A percentile compares a stretch with the other conserved stretches of the same genome.
Evolutionary conservation across 352 stramenopile species (phyloP).

Genomic region (Phytophthora ohioensis): DNA sequence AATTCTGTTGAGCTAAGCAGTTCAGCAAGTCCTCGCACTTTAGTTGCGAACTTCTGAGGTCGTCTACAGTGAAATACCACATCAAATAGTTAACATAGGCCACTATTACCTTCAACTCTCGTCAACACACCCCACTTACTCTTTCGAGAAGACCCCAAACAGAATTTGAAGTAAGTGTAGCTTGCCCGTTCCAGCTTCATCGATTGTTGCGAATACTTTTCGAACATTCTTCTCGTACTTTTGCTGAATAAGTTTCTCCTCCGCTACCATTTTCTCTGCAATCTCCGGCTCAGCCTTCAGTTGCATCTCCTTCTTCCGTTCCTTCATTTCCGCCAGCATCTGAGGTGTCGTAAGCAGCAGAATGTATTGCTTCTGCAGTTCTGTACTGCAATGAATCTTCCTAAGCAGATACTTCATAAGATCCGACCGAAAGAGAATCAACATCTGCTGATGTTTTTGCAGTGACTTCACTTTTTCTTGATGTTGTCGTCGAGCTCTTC

Average conservation of each 20-base stretch:
- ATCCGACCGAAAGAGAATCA: conserved; percentile 55
- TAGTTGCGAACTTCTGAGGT: conserved; percentile 49
- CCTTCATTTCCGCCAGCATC: conserved; percentile 50
- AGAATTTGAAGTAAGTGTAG: conserved; percentile 68
- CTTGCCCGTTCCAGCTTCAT: conserved; percentile 46
- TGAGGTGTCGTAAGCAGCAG: conserved; percentile 64
- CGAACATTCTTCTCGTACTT: conserved; percentile 50
- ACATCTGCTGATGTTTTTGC: conserved; percentile 55
- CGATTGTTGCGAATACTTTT: conserved; percentile 60
- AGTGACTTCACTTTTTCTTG: conserved; percentile 49
- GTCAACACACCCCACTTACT: conserved; percentile 44
- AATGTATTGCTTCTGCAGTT: conserved; percentile 67
- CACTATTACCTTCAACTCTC: background rate
- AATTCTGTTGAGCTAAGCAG: conserved; percentile 52
- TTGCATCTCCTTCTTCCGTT: conserved; percentile 33
- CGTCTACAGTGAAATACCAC: conserved; percentile 7
- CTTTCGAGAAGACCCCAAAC: conserved; percentile 61
- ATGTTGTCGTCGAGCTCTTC: conserved; percentile 50
- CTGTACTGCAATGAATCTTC: conserved; percentile 58
- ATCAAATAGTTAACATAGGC: background rate
- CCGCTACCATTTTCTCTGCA: conserved; percentile 49
- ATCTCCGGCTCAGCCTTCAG: conserved; percentile 60
- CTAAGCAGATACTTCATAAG: conserved; percentile 57
- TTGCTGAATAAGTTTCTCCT: conserved; percentile 27
- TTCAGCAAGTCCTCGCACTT: conserved; percentile 57